Percentiles rank a stretch among this genome's conserved stretches.
These are phyloP conservation scores for Epichloe elymi DNA, from an alignment of 2,329 filamentous ascomycete species.

Conservation along the genomic window DNA sequence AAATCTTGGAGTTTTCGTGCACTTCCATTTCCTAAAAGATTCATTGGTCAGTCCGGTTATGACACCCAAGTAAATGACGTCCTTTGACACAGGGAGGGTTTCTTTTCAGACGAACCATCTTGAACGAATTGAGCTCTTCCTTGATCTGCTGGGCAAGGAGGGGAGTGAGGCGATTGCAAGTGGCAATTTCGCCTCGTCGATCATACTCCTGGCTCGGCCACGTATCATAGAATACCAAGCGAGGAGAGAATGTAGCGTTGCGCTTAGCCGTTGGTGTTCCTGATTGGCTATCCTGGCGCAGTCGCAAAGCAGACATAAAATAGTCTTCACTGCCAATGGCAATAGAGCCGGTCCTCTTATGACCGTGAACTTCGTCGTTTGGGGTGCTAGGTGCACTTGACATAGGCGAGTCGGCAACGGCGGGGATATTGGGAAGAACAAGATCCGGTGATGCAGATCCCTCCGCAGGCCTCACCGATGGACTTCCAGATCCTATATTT, in stretches of 20 bases:
- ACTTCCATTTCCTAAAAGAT: slow-evolving; percentile 88
- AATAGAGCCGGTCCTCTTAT: slow-evolving; percentile 55
- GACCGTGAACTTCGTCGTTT: slow-evolving; percentile 57
- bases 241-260: slow-evolving; percentile 70
- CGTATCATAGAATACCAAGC: slow-evolving; percentile 90
- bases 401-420: slow-evolving; percentile 62
- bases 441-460: slow-evolving; percentile 31
- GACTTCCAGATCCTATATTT: slow-evolving; percentile 47
- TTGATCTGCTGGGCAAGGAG: slow-evolving; percentile 98
- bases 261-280: slow-evolving; percentile 62
- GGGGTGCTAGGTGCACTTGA: slow-evolving; percentile 84
- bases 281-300: slow-evolving; percentile 66
- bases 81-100: not conserved
- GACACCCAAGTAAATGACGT: not conserved
- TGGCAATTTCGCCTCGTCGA: slow-evolving; percentile 87
- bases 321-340: slow-evolving; percentile 78
- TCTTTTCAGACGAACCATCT: slow-evolving; percentile 47
- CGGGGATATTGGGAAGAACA: slow-evolving; percentile 47
- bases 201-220: slow-evolving; percentile 96
- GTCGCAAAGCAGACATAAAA: slow-evolving; percentile 64
- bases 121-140: slow-evolving; percentile 97
- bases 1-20: slow-evolving; percentile 95
- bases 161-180: slow-evolving; percentile 92
- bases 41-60: not conserved
- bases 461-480: slow-evolving; percentile 51